These are phyloP conservation scores for Periconia macrospinosa DNA, from an alignment of 2,329 filamentous ascomycete species.

Conservation along the genomic window DNA sequence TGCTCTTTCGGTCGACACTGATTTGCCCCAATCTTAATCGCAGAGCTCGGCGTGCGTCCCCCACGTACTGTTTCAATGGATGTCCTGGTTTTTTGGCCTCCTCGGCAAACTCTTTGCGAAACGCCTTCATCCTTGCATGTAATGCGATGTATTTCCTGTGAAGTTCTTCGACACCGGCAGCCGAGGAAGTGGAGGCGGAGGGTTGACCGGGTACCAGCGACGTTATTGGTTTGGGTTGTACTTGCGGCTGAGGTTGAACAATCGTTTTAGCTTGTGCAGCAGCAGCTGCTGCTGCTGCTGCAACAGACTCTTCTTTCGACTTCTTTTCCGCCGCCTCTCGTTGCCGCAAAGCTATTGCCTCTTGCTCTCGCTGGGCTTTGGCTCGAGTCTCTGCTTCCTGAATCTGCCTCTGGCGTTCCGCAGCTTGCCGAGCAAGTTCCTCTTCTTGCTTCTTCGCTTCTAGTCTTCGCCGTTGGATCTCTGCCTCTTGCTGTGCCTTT, in stretches of 20 bases:
- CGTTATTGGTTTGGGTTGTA: conserved; percentile 6
- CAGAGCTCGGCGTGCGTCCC: conserved; percentile 36
- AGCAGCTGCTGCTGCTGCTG: conserved; percentile 26
- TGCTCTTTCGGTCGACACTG: conserved; percentile 29
- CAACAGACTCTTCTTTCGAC: conserved; percentile 19
- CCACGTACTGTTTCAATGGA: conserved; percentile 31
- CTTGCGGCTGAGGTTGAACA: conserved; percentile 18
- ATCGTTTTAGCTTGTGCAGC: conserved; percentile 28
- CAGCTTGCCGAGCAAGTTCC: conserved; percentile 29
- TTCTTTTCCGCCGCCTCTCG: conserved; percentile 34
- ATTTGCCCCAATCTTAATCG: conserved; percentile 38
- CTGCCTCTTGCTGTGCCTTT: conserved; percentile 46
- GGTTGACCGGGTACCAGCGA: conserved; percentile 7
- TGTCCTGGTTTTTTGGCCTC: conserved; percentile 23
- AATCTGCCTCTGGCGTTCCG: conserved; percentile 29
- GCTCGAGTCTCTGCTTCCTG: conserved; percentile 35
- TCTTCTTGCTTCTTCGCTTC: conserved; percentile 39
- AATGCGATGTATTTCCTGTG: conserved; percentile 40
- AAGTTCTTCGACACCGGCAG: conserved; percentile 26
- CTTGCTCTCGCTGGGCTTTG: conserved; percentile 31
- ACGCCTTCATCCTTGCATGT: conserved; percentile 41
- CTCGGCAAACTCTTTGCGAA: conserved; percentile 33
- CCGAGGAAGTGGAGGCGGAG: conserved; percentile 5
- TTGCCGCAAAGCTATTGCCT: conserved; percentile 31
- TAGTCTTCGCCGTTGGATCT: conserved; percentile 34